A percentile compares a stretch with the other conserved stretches of the same genome.
Conservation (phyloP, 1,139 yeast genomes). For the Suhomyces bribrorum region DNA sequence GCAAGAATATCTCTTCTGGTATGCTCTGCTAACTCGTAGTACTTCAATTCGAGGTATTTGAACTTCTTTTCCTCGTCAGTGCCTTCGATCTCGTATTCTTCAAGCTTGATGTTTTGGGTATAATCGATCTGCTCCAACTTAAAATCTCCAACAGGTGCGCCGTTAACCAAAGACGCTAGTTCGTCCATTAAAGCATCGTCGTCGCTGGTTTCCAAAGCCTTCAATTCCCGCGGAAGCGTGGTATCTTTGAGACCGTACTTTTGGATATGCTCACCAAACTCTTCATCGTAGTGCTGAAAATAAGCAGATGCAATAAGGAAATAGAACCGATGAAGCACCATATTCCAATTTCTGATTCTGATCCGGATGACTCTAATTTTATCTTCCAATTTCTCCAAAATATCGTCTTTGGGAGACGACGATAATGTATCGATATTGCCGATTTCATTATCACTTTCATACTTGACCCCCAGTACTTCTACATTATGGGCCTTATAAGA, state of each 20-base stretch:
- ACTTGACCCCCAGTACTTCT: slow-evolving; percentile 3
- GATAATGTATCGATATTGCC: slow-evolving; percentile 16
- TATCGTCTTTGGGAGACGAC: slow-evolving; percentile 19
- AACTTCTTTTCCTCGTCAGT: slow-evolving; percentile 17
- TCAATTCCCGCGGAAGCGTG: slow-evolving; percentile 9
- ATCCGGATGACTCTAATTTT: slow-evolving; percentile 24
- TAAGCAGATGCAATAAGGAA: slow-evolving; percentile 82
- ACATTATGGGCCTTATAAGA: slow-evolving; percentile 16
- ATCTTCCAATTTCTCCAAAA: slow-evolving; percentile 26
- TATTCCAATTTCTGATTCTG: slow-evolving; percentile 52
- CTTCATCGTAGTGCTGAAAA: slow-evolving; percentile 57
- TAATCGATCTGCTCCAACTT: slow-evolving; percentile 11
- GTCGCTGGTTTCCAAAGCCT: slow-evolving; percentile 5
- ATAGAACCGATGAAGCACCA: slow-evolving; percentile 70
- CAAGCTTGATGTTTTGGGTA: slow-evolving; percentile 11
- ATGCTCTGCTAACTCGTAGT: slow-evolving; percentile 64
- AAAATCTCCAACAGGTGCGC: slow-evolving; percentile 18
- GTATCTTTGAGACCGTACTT: slow-evolving; percentile 1
- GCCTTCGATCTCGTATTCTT: slow-evolving; percentile 11
- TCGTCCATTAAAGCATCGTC: slow-evolving; percentile 24
- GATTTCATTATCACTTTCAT: slow-evolving; percentile 27
- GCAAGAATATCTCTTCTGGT: slow-evolving; percentile 54
- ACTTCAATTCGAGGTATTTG: slow-evolving; percentile 34
- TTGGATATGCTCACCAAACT: slow-evolving; percentile 6
- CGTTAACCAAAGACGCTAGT: slow-evolving; percentile 27